Evolutionary conservation across 164 flowering plant genomes (phyloP), one percentile per base, ranked within the genome.

Genomic region (Paratinospora sagittata): DNA sequence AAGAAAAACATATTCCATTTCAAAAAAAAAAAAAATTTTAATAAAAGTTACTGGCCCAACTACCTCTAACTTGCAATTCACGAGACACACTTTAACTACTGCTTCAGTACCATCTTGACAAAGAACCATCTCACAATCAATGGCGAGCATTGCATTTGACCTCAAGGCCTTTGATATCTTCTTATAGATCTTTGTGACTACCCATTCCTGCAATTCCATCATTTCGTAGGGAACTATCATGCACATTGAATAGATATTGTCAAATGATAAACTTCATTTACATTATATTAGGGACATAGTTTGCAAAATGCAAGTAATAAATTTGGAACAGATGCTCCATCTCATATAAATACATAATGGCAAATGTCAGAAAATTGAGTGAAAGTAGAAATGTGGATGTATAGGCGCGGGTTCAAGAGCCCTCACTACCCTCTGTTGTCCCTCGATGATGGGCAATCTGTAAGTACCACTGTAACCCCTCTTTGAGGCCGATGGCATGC

Each of bases 91-190:
- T 77, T 78, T 87, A 74, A 88, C 99, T 65, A 91, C 73, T 72
- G 90, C 96, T 73, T 95, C 97, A 60, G 84, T 86, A 33, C 93
- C 94, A 88, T 92, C 97, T 83, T 90, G 82, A 84, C 99, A 95
- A 69, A 88, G 93, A 70, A 95, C 97, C 99, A 95, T 95, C 86
- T 95, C 99, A 85, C 99, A 95, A 76, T 92, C 99, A 80, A 92
- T 76, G 76, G 99, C 92, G 68, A 89, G 34, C 87, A 95, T 85
- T 37, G 63, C 66, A 71, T 71, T 82, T 66, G 88, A 84, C 67
- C 70, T 76, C 75, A 71, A 33, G 23, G 63, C 65, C 83, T 87
- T 87, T 37, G 85, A 76, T 52, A 80, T 78, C 76, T n/a, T n/a
- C n/a, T 82, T 81, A 30, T 78, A 68, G 14, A 79, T 60, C 76